Conservation (phyloP, 2,329 filamentous ascomycete genomes). For the Colletotrichum costaricense region DNA sequence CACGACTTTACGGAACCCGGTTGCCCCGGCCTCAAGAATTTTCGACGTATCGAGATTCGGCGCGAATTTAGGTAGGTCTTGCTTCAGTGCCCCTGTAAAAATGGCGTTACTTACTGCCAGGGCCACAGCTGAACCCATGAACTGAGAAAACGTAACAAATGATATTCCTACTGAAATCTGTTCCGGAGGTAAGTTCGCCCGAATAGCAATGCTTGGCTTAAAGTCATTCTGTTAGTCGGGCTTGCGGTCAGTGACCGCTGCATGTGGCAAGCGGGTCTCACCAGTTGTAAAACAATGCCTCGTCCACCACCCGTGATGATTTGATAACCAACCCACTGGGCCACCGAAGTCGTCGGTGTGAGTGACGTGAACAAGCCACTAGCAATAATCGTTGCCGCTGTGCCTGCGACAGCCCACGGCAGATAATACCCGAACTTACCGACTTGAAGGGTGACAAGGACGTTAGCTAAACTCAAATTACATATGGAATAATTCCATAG, state of each 20-base stretch:
- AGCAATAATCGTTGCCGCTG: slow-evolving; percentile 24
- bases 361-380: slow-evolving; percentile 35
- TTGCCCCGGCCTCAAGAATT: slow-evolving; percentile 55
- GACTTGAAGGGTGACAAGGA: slow-evolving; percentile 8
- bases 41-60: slow-evolving; percentile 39
- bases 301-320: slow-evolving; percentile 35
- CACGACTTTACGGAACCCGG: slow-evolving; percentile 49
- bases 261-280: slow-evolving; percentile 40
- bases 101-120: slow-evolving; percentile 41
- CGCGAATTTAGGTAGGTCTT: not conserved
- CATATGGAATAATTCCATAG: not conserved
- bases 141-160: slow-evolving; percentile 41
- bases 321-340: slow-evolving; percentile 36
- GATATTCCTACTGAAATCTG: slow-evolving; percentile 42
- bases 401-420: slow-evolving; percentile 33
- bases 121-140: slow-evolving; percentile 40
- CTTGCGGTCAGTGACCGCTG: not conserved
- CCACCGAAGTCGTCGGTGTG: slow-evolving; percentile 20
- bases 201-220: slow-evolving; percentile 41
- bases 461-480: not conserved
- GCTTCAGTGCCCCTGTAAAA: slow-evolving; percentile 35
- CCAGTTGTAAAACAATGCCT: slow-evolving; percentile 41
- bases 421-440: slow-evolving; percentile 35
- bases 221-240: not conserved
- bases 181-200: slow-evolving; percentile 37